Base-by-base conservation (phyloP, 2,329 filamentous ascomycete species). In the Helotiales sp. region DNA sequence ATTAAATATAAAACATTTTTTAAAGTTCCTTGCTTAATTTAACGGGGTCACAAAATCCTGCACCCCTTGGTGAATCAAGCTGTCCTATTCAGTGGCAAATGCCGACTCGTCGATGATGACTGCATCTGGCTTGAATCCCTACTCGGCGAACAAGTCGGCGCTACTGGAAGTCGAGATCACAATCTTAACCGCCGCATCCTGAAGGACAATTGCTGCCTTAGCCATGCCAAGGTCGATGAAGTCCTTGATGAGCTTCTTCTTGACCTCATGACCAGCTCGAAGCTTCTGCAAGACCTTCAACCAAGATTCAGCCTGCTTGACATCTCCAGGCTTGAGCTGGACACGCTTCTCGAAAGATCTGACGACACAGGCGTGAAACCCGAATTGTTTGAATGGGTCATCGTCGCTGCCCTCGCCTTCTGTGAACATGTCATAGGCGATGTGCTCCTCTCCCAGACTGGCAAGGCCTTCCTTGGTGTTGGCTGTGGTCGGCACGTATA, bases 151-250 rank as follows among this genome's bases (percentile, higher is more conserved):
- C 2, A 30, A 20, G 8, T 20, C 34, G 8, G 64, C 55, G 10
- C 37, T 65, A 52, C 20, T 69, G n/a, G 55, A 66, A 4, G 69
- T 70, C 2, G 61, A 62, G 8, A 67, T 22, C 1, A 70, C 58
- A 5, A 70, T 52, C 20, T 45, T 63, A 32, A 66, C 37, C 1
- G 17, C 15, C 0, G 40, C 13, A 20, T 66, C 24, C 32, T 54
- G 20, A 8, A 69, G 7, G 10, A 70, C 47, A 2, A 24, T 8
- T 1, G 11, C n/a, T 1, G n/a, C 15, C 8, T 45, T 54, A 1
- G 6, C 34, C 3, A 43, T 17, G 0, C 22, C 24, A 28, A n/a
- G 3, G 0, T 54, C 6, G 13, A 57, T 6, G 37, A 66, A 70
- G 0, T 32, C n/a, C n/a, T 57, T 60, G 32, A 49, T 20, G 5